Evolutionary conservation across 768 basidiomycete genomes (phyloP), one percentile per base, ranked within the genome.

Genomic region (Pleurotus sapidus): DNA sequence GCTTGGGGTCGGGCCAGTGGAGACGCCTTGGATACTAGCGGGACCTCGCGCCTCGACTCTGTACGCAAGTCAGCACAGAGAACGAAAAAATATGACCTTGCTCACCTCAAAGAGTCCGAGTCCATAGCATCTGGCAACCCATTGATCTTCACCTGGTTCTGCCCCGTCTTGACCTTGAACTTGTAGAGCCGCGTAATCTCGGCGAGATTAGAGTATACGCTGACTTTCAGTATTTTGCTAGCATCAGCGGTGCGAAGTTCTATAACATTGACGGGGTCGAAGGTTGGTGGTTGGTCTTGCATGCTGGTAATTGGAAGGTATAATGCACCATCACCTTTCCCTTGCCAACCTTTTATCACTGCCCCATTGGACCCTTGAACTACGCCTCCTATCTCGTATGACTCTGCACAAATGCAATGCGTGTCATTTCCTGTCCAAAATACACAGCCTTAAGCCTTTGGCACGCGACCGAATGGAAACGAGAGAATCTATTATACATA

Each of bases 181-280:
- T 64, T 68, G 63, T 69, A 73, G 11, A 69, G 45, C 9, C 75
- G 70, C 0, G 72, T 72, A 17, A 77, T 63, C 56, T 77, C 74
- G 39, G 76, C 76, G 23, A 70, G 68, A 5, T 64, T 64, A 14
- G 70, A 63, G 62, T 76, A 76, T 8, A 77, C 54, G 60, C 63
- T 69, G 40, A 76, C 73, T 6, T 61, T 61, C 25, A 61, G 58
- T 49, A 77, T 71, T 53, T 70, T 71, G 60, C 74, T 69, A 59
- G 70, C 66, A n/a, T 61, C 34, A 7, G 57, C 15, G 6, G 71
- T 68, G 6, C 60, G 60, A 4, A 77, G 62, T 5, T 71, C 59
- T 24, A 72, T 53, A 20, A 59, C 47, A 37, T 62, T 55, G 12
- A 57, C 37, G 46, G 61, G 57, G 24, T 60, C 49, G 45, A 63